These are phyloP conservation scores for Diplodia mutila DNA, from an alignment of 2,329 filamentous ascomycete species.

Conservation along the genomic window DNA sequence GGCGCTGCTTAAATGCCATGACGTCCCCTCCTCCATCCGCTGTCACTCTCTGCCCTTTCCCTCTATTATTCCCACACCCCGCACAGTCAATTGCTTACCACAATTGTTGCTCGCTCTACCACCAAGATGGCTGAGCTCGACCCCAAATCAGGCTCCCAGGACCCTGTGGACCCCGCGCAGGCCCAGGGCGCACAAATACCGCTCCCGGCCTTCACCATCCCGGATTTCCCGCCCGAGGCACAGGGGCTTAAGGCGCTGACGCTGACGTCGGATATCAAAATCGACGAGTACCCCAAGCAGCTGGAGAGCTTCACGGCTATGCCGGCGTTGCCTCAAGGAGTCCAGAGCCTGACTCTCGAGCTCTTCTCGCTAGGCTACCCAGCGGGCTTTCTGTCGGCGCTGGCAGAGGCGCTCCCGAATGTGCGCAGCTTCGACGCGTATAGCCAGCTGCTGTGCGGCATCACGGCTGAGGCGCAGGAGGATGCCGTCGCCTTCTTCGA, in stretches of 20 bases:
- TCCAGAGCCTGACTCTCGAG: slow-evolving; percentile 53
- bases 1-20: background rate
- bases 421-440: slow-evolving; percentile 51
- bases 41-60: background rate
- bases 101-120: background rate
- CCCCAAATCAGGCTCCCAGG: slow-evolving; percentile 8
- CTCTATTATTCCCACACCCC: background rate
- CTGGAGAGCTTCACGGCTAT: slow-evolving; percentile 36
- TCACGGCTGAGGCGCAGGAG: slow-evolving; percentile 41
- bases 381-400: slow-evolving; percentile 46
- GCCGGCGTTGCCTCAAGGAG: slow-evolving; percentile 41
- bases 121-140: slow-evolving; percentile 21
- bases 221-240: slow-evolving; percentile 50
- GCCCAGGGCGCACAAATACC: slow-evolving; percentile 53
- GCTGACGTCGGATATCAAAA: slow-evolving; percentile 54
- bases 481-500: slow-evolving; percentile 51
- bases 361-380: slow-evolving; percentile 55
- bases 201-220: slow-evolving; percentile 50
- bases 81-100: background rate
- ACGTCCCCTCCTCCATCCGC: background rate
- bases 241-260: slow-evolving; percentile 50
- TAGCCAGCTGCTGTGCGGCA: slow-evolving; percentile 51
- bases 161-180: slow-evolving; percentile 27
- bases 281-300: slow-evolving; percentile 49
- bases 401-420: slow-evolving; percentile 47